These are phyloP conservation scores for Cladosporium sphaerospermum DNA, from an alignment of 2,329 filamentous ascomycete genomes.

Conservation along the genomic window DNA sequence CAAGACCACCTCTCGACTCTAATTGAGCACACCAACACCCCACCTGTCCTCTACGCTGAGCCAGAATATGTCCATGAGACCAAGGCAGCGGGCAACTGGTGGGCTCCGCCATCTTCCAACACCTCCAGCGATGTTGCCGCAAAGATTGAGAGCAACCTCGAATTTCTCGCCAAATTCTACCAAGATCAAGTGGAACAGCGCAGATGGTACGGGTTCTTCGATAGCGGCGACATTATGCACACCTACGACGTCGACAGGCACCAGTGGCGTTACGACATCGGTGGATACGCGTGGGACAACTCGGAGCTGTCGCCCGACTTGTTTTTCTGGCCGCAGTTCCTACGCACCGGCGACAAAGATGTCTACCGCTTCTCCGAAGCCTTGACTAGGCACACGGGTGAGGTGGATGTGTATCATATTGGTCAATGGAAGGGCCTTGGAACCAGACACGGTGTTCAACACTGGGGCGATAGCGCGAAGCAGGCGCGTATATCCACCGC, in stretches of 20 bases:
- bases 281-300: slow-evolving; percentile 61
- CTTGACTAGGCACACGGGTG: slow-evolving; percentile 52
- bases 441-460: slow-evolving; percentile 57
- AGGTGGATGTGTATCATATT: slow-evolving; percentile 58
- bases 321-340: slow-evolving; percentile 58
- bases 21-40: slow-evolving; percentile 44
- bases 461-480: slow-evolving; percentile 56
- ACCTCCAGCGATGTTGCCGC: slow-evolving; percentile 26
- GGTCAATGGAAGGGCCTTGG: slow-evolving; percentile 55
- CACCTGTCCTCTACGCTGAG: slow-evolving; percentile 47
- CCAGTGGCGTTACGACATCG: slow-evolving; percentile 57
- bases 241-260: slow-evolving; percentile 55
- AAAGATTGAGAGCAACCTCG: slow-evolving; percentile 47
- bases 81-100: slow-evolving; percentile 51
- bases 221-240: slow-evolving; percentile 58
- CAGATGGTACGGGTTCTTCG: slow-evolving; percentile 58
- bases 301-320: slow-evolving; percentile 57
- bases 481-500: slow-evolving; percentile 56
- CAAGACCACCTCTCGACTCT: slow-evolving; percentile 41
- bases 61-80: slow-evolving; percentile 47
- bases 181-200: slow-evolving; percentile 50
- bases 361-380: slow-evolving; percentile 56
- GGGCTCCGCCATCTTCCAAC: slow-evolving; percentile 37
- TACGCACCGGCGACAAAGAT: slow-evolving; percentile 52
- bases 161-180: slow-evolving; percentile 54